phyloP scores from a whole-genome alignment of 148 eudicot species.

The Vaccinium vitisidaea region DNA sequence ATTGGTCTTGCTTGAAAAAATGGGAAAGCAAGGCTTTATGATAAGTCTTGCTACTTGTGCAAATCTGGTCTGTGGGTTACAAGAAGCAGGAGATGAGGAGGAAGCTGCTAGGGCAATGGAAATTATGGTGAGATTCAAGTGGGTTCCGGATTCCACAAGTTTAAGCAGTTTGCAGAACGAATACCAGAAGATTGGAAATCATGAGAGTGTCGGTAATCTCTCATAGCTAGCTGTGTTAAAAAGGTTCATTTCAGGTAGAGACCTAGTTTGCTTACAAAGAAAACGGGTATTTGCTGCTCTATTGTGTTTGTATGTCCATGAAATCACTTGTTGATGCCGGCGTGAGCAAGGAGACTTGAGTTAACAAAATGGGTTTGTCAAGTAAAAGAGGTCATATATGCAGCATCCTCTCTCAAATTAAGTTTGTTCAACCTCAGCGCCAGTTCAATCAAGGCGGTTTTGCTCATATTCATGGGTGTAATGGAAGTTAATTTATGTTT shows the following conservation, averaged over 20 bases:
- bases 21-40: constrained; percentile 58
- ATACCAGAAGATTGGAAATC: constrained; percentile 14
- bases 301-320: neutral
- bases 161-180: constrained; percentile 34
- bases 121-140: constrained; percentile 42
- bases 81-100: constrained; percentile 40
- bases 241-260: constrained; percentile 37
- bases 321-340: constrained; percentile 9
- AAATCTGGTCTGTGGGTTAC: constrained; percentile 39
- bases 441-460: neutral
- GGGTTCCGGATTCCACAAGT: constrained; percentile 46
- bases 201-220: constrained; percentile 20
- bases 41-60: constrained; percentile 51
- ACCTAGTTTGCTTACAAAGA: neutral
- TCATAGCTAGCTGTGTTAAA: constrained; percentile 24
- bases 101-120: constrained; percentile 43
- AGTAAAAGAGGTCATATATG: neutral
- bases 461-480: neutral
- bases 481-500: neutral
- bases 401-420: neutral
- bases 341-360: neutral
- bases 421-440: constrained; percentile 2
- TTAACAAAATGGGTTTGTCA: neutral
- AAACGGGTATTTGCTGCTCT: neutral
- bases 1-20: constrained; percentile 42